Evolutionary conservation across 2,329 filamentous ascomycete species (phyloP), one percentile per base, ranked within the genome.

Genomic region (Ophiocordyceps unilateralis): DNA sequence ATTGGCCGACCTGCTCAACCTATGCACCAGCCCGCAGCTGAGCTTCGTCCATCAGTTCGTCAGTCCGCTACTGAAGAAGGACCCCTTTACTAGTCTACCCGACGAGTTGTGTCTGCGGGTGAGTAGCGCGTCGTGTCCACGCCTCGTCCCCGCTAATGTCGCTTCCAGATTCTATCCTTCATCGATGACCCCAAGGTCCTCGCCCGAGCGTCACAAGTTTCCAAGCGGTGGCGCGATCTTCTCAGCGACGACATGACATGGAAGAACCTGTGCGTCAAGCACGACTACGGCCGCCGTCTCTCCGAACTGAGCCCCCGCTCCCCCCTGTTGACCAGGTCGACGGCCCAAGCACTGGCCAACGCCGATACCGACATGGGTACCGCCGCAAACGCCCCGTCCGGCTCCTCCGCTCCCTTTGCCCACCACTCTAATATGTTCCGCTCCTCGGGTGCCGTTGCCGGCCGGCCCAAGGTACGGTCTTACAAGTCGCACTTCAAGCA

Each of bases 401-500:
- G 66, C 19, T 63, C 63, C 5, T 23, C 23, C 7, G 53, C 63
- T 24, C 59, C 65, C 21, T 52, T 56, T 21, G 58, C 53, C 20
- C 55, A 53, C 17, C 58, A 65, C 38, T 49, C 59, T 46, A 54
- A 58, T 14, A 55, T 59, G 50, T 59, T 72, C 49, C 70, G 70
- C 44, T 78, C 70, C 51, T 68, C 78, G 21, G 78, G 81, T 45
- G 71, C 68, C 15, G 51, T 53, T 48, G 58, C 50, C 46, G 42
- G 57, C 49, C 59, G 78, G 65, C 65, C 77, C 60, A 81, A 81
- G 51, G 70, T 85, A 23, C 79, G 80, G 51, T 89, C 86, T 1
- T 95, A 96, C 65, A 86, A 93, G 55, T 93, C 85, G 5, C 89
- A 96, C 61, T 98, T 98, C 68, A 96, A 96, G 61, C 88, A 96